A percentile compares a stretch with the other conserved stretches of the same genome.
Conservation (phyloP, 768 basidiomycete genomes). For the Goffeauzyma gilvescens region DNA sequence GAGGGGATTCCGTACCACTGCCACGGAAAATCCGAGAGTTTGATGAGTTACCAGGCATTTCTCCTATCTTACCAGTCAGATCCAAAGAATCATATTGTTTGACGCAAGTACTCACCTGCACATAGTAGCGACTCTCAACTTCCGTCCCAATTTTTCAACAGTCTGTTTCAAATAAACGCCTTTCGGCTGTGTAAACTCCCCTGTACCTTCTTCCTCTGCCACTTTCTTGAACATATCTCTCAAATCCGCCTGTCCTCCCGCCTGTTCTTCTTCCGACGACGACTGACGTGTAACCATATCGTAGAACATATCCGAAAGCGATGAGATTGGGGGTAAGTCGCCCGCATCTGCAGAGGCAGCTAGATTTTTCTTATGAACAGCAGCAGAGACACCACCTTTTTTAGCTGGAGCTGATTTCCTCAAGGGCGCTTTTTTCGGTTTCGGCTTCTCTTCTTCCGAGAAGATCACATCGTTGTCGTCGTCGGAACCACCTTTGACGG, state of each 20-base stretch:
- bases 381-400: slow-evolving; percentile 1
- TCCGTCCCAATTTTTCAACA: slow-evolving; percentile 39
- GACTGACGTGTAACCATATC: slow-evolving; percentile 6
- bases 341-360: slow-evolving; percentile 4
- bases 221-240: no score
- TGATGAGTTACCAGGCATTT: no score
- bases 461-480: no score
- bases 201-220: background rate
- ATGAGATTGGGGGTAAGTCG: slow-evolving; percentile 4
- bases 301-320: slow-evolving; percentile 5
- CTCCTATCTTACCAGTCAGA: no score
- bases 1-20: slow-evolving; percentile 84
- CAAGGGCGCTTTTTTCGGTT: background rate
- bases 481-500: no score
- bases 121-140: slow-evolving; percentile 87
- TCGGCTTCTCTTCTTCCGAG: no score
- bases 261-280: no score
- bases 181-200: background rate
- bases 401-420: background rate
- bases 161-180: slow-evolving; percentile 10
- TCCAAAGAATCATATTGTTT: no score
- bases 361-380: slow-evolving; percentile 1
- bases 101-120: slow-evolving; percentile 32
- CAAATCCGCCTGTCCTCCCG: no score
- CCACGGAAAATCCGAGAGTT: background rate